A percentile compares a stretch with the other conserved stretches of the same genome.
These are phyloP conservation scores for Colletotrichum eremochloae DNA, from an alignment of 2,329 filamentous ascomycete genomes.

Conservation along the genomic window DNA sequence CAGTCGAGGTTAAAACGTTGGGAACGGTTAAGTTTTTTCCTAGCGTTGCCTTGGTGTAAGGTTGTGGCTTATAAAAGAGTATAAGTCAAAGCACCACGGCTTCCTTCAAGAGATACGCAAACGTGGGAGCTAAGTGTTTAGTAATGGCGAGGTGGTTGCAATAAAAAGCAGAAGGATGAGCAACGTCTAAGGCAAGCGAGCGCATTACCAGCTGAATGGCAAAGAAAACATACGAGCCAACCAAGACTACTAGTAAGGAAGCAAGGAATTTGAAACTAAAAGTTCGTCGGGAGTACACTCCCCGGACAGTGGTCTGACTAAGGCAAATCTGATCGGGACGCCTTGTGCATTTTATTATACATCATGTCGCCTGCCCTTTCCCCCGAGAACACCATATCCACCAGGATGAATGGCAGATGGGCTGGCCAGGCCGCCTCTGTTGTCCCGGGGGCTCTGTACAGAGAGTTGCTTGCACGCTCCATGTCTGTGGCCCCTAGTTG, in stretches of 20 bases:
- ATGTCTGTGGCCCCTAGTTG: not conserved
- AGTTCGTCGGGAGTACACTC: not conserved
- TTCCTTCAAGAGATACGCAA: not conserved
- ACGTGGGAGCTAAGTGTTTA: not conserved
- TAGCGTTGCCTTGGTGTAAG: not conserved
- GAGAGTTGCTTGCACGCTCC: not conserved
- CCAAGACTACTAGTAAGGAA: conserved; percentile 14
- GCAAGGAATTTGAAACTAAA: not conserved
- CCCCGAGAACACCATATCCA: conserved; percentile 15
- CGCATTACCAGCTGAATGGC: not conserved
- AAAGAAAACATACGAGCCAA: not conserved
- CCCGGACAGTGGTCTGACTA: not conserved
- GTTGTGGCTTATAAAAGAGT: not conserved
- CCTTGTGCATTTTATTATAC: conserved; percentile 19
- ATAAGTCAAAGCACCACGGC: not conserved
- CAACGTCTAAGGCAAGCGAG: not conserved
- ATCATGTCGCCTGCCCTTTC: not conserved
- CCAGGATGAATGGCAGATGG: not conserved
- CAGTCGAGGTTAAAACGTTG: not conserved
- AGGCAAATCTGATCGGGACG: not conserved
- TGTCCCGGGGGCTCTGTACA: not conserved
- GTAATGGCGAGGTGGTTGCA: not conserved
- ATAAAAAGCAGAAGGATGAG: not conserved
- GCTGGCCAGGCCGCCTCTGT: not conserved
- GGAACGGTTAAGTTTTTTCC: not conserved